Base-by-base conservation (phyloP, 2,329 filamentous ascomycete genomes). In the Colletotrichum australisinense region DNA sequence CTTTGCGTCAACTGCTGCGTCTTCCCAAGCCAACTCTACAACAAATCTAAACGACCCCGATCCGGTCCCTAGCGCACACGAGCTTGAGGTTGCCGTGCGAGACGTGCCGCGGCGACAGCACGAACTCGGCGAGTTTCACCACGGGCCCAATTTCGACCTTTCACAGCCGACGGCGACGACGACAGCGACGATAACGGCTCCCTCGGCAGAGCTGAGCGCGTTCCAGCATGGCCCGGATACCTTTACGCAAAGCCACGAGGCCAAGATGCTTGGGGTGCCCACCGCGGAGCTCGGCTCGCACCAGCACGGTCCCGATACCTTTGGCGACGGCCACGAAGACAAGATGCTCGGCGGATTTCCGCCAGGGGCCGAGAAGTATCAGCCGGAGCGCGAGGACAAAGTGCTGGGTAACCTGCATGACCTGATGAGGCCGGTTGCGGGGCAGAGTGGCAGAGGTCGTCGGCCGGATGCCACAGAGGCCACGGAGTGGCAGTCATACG, bases 151-250 rank as follows among this genome's bases (percentile, higher is more conserved):
- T 4, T 71, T 65, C 8, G 24, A 60, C 38, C 56, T 56, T 22
- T 11, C 35, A 19, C 32, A 19, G 12, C 53, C 53, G 46, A 24
- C 38, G 32, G 57, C n/a, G 9, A 46, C 12, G 6, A 35, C 53
- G 28, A 24, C 38, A 9, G 57, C 26, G 14, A 46, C 12, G 6
- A 35, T 28, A 16, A 56, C 60, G 7, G 62, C 46, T 3, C 67
- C 71, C 24, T 42, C 60, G 28, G 71, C 67, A 24, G 71, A 73
- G 60, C 35, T 73, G 46, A 62, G 71, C 16, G 71, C 71, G 7
- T 73, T 70, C 28, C 71, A 73, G 35, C 71, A 73, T 26, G 71
- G 71, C 0, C 71, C 71, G 14, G 71, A 73, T 30, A 73, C 71
- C 5, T 73, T 73, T 32, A 38, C 67, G 1, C 53, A 46, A 4